These are phyloP conservation scores for Fraxinus floribunda DNA, from an alignment of 305 asterid genomes.

Conservation along the genomic window DNA sequence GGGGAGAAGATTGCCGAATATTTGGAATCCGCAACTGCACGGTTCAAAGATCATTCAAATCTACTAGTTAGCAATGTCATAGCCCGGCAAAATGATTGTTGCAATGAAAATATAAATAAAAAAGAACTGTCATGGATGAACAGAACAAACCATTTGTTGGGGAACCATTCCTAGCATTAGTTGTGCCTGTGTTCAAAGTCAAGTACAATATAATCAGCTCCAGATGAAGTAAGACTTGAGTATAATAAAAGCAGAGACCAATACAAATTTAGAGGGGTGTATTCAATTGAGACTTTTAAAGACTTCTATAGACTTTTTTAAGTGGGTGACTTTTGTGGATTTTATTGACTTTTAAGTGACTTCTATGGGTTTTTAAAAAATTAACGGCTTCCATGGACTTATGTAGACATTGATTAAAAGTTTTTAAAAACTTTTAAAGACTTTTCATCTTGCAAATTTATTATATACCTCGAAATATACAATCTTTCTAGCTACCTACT, in stretches of 20 bases:
- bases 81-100: conserved; percentile 14
- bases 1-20: conserved; percentile 54
- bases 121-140: neutral
- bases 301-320: too few relatives aligned
- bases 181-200: conserved; percentile 56
- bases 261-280: neutral
- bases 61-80: conserved; percentile 17
- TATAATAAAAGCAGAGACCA: conserved; percentile 6
- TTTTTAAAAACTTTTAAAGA: too few relatives aligned
- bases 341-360: too few relatives aligned
- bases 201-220: conserved; percentile 14
- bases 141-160: conserved; percentile 66
- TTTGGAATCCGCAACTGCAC: conserved; percentile 77
- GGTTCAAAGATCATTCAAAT: conserved; percentile 27
- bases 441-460: too few relatives aligned
- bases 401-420: too few relatives aligned
- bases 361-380: too few relatives aligned
- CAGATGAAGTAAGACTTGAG: conserved; percentile 12
- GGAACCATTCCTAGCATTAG: conserved; percentile 77
- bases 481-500: too few relatives aligned
- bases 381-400: too few relatives aligned
- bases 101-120: conserved; percentile 7
- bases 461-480: too few relatives aligned
- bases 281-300: too few relatives aligned
- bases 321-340: too few relatives aligned